A percentile compares a stretch with the other conserved stretches of the same genome.
Evolutionary conservation across 352 stramenopile genomes (phyloP).

Genomic region (Pythium dissimile): DNA sequence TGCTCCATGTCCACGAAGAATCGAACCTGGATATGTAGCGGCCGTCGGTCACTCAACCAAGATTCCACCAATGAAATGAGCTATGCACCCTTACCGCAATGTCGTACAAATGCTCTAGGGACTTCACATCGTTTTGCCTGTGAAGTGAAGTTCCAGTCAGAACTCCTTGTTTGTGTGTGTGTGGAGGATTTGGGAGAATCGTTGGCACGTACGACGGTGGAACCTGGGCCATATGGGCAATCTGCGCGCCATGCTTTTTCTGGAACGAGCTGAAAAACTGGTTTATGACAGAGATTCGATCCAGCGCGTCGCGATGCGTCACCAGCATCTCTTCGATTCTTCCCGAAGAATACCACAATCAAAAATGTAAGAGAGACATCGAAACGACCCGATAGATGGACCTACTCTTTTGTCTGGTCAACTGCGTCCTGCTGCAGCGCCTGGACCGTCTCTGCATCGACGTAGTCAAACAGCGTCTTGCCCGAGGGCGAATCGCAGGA

Average conservation of each 20-base stretch:
- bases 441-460: slow-evolving; percentile 78
- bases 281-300: slow-evolving; percentile 58
- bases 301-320: slow-evolving; percentile 57
- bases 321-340: slow-evolving; percentile 70
- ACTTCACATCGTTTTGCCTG: slow-evolving; percentile 30
- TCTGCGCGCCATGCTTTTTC: slow-evolving; percentile 28
- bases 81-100: slow-evolving; percentile 28
- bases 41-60: too few species aligned
- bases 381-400: background rate
- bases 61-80: too few species aligned
- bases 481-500: slow-evolving; percentile 27
- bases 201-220: slow-evolving; percentile 24
- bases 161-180: background rate
- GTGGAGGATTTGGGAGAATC: too few species aligned
- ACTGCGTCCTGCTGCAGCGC: slow-evolving; percentile 72
- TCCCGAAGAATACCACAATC: too few species aligned
- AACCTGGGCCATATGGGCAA: slow-evolving; percentile 26
- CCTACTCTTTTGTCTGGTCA: slow-evolving; percentile 67
- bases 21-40: slow-evolving; percentile 33
- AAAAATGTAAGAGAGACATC: background rate
- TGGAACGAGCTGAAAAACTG: slow-evolving; percentile 65
- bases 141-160: background rate
- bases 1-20: slow-evolving; percentile 90
- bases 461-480: slow-evolving; percentile 84
- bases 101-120: slow-evolving; percentile 42